Evolutionary conservation across 2,329 filamentous ascomycete genomes (phyloP).

Genomic region (Penicillium sp.): DNA sequence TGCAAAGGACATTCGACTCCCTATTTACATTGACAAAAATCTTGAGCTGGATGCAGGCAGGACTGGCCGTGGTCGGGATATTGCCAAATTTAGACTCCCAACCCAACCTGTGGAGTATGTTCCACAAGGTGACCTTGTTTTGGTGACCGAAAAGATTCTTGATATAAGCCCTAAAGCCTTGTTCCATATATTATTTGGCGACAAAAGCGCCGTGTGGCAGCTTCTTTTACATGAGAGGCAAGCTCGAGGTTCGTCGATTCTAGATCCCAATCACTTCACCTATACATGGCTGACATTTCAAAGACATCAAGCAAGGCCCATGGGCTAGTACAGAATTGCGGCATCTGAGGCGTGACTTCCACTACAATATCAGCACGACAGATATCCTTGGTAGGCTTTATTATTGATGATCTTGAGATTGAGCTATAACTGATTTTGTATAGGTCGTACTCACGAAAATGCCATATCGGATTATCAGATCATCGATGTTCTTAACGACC

Average conservation of each 20-base stretch:
- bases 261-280: neutral
- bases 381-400: constrained; percentile 61
- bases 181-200: constrained; percentile 94
- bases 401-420: neutral
- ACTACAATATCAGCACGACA: constrained; percentile 70
- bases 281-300: constrained; percentile 17
- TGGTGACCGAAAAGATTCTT: constrained; percentile 77
- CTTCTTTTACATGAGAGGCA: constrained; percentile 81
- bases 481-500: constrained; percentile 79
- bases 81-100: constrained; percentile 77
- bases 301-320: constrained; percentile 77
- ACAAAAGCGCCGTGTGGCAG: constrained; percentile 92
- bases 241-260: constrained; percentile 56
- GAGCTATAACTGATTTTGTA: constrained; percentile 14
- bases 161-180: constrained; percentile 90
- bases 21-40: constrained; percentile 63
- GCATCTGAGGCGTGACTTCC: constrained; percentile 73
- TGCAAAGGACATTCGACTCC: constrained; percentile 55
- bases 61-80: constrained; percentile 43
- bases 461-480: constrained; percentile 78
- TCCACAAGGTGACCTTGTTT: constrained; percentile 74
- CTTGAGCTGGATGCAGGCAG: constrained; percentile 51
- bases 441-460: constrained; percentile 53
- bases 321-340: constrained; percentile 73
- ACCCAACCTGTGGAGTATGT: constrained; percentile 78